These are phyloP conservation scores for Quercus variabilis DNA, from an alignment of 306 rosid genomes.

Conservation along the genomic window DNA sequence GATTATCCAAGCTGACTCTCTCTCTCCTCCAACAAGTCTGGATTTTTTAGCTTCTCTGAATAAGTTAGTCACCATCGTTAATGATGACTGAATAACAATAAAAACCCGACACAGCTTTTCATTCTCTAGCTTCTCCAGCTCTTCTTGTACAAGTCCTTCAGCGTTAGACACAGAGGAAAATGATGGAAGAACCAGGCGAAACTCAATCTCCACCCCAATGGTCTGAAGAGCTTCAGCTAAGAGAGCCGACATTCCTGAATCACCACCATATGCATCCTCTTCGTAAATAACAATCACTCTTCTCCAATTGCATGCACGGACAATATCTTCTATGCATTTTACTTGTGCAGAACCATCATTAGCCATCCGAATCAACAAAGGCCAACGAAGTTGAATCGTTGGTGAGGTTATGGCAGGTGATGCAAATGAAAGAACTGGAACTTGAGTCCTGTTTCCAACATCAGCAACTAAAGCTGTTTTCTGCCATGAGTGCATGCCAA, in stretches of 20 bases:
- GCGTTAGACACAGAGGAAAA: slow-evolving; percentile 13
- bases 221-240: slow-evolving; percentile 28
- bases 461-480: slow-evolving; percentile 57
- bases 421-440: too few species aligned
- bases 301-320: slow-evolving; percentile 27
- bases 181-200: slow-evolving; percentile 28
- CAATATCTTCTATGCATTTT: slow-evolving; percentile 49
- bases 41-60: too few species aligned
- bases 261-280: slow-evolving; percentile 25
- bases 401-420: too few species aligned
- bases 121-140: slow-evolving; percentile 11
- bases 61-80: slow-evolving; percentile 24
- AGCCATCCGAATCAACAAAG: too few species aligned
- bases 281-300: slow-evolving; percentile 47
- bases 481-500: slow-evolving; percentile 53
- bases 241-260: slow-evolving; percentile 16
- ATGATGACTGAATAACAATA: slow-evolving; percentile 30
- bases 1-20: too few species aligned
- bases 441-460: too few species aligned
- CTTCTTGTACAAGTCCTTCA: not conserved
- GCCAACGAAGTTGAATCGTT: too few species aligned
- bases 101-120: slow-evolving; percentile 22
- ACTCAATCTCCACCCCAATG: slow-evolving; percentile 21
- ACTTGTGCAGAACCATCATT: slow-evolving; percentile 35
- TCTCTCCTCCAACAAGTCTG: too few species aligned